Conservation (phyloP, 1,284 basidiomycete species). For the Sporisorium exsertum region DNA sequence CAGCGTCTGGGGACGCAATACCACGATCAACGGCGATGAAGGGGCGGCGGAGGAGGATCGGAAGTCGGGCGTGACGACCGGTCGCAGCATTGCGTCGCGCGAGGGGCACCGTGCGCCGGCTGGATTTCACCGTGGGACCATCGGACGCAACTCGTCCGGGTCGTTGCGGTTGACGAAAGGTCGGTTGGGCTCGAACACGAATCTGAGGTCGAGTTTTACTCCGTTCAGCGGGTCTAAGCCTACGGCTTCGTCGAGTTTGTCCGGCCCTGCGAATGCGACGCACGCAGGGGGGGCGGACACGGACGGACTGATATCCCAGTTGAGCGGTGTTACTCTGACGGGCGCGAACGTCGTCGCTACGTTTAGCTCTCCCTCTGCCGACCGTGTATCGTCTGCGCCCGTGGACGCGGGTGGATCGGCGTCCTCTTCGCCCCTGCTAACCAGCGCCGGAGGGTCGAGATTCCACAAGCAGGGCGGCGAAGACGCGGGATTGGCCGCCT, state of each 20-base stretch:
- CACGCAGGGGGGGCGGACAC: background rate
- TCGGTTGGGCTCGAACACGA: constrained; percentile 25
- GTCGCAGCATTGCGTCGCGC: constrained; percentile 23
- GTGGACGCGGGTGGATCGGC: background rate
- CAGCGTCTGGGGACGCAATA: background rate
- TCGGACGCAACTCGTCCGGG: constrained; percentile 36
- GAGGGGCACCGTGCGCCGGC: constrained; percentile 24
- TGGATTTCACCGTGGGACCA: constrained; percentile 18
- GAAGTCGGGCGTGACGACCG: constrained; percentile 19
- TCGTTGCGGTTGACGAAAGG: constrained; percentile 40
- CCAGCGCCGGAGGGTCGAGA: background rate
- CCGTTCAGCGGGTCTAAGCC: background rate
- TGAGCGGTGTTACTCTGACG: constrained; percentile 32
- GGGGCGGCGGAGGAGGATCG: constrained; percentile 10
- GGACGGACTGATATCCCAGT: constrained; percentile 26
- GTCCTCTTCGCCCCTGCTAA: background rate
- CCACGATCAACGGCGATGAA: background rate
- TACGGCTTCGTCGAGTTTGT: background rate
- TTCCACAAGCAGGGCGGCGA: background rate
- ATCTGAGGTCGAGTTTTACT: constrained; percentile 25
- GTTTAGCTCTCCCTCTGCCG: constrained; percentile 21
- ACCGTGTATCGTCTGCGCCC: background rate
- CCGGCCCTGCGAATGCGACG: background rate
- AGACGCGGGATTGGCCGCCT: background rate
- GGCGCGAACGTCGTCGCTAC: constrained; percentile 19